Evolutionary conservation across 345 rosid species (phyloP), one percentile per base, ranked within the genome.

Genomic region (Cardamine resedifolia): DNA sequence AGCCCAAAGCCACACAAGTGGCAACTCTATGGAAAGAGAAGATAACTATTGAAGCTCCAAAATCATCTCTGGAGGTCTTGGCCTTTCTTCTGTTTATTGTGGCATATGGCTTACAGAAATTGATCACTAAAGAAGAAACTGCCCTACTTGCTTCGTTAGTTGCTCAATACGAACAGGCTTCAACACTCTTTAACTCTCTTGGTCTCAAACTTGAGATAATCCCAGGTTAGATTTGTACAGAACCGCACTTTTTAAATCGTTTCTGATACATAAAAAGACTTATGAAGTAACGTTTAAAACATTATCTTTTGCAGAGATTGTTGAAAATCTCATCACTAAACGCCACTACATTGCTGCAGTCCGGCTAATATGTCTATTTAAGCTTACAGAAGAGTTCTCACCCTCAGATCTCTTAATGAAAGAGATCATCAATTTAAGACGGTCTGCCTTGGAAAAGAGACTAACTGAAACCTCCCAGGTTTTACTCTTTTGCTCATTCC

Each of bases 51-150:
- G 44, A 62, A 62, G 47, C 63, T 41, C 70, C 64, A 55, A 72
- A 72, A 5, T 64, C 77, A 21, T 33, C 64, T 55, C 71, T 64
- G 1, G 77, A 64, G 38, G 64, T 20, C 36, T 44, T 72, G 44
- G 70, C 76, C 20, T 72, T 72, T 63, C 76, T 72, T 63, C 27
- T 61, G 27, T 72, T 64, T 55, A 64, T 64, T 14, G 34, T 64
- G 64, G 70, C 64, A 44, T 72, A 52, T 55, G 38, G 28, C 43
- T 16, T 72, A 44, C 14, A 23, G 48, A 24, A 31, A 43, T 0
- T 63, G 47, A 63, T 72, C 57, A 64, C 45, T 43, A 10, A 43
- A 16, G 64, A 72, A 72, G 70, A 72, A 63, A 21, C 57, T 53
- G 76, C 45, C 5, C 52, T 53, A 6, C 64, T 72, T 53, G 76